phyloP scores from a whole-genome alignment of 208 protist genomes.

The Trypanosomatidae sp. region DNA sequence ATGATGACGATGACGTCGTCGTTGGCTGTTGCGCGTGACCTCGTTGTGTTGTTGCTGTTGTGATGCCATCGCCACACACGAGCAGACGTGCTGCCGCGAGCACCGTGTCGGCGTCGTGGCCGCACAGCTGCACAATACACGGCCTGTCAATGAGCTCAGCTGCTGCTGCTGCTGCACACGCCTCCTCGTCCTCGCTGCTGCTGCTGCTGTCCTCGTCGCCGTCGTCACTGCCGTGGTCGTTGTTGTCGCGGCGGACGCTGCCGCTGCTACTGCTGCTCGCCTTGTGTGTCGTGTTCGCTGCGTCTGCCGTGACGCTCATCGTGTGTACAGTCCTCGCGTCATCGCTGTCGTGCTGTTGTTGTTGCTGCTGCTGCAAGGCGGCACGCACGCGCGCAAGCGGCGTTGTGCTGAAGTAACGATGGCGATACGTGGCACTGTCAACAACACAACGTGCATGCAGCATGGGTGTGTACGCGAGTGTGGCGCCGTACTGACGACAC shows the following conservation, averaged over 20 bases:
- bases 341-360: not conserved
- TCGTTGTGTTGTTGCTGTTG: not conserved
- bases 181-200: not conserved
- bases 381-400: constrained; percentile 6
- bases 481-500: constrained; percentile 67
- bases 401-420: constrained; percentile 34
- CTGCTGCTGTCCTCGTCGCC: not conserved
- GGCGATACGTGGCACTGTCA: constrained; percentile 34
- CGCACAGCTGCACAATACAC: constrained; percentile 85
- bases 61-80: constrained; percentile 23
- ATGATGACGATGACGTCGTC: not conserved
- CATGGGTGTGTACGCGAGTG: constrained; percentile 86
- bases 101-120: constrained; percentile 43
- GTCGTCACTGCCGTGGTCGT: not conserved
- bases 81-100: constrained; percentile 42
- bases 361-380: not conserved
- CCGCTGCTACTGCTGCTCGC: not conserved
- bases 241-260: not conserved
- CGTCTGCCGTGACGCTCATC: not conserved
- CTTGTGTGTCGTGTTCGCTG: not conserved
- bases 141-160: constrained; percentile 35
- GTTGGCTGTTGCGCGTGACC: not conserved
- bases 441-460: constrained; percentile 59
- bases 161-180: not conserved
- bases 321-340: not conserved